Evolutionary conservation across 306 rosid species (phyloP).

Genomic region (Pterocarpus santalinus): DNA sequence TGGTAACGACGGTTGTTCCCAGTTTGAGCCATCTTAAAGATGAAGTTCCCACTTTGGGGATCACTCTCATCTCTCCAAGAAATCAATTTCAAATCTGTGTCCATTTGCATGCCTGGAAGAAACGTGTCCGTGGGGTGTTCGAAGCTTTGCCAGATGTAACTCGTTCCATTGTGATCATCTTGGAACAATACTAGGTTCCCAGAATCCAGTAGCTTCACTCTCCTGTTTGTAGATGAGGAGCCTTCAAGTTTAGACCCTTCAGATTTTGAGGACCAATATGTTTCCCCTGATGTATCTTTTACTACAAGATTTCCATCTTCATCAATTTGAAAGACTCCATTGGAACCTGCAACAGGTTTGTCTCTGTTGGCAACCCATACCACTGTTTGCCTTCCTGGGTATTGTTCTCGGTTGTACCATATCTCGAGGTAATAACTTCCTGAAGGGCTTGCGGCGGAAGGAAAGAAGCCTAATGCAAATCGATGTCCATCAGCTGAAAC

Average conservation of each 20-base stretch:
- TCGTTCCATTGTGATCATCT: not conserved
- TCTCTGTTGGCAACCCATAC: conserved; percentile 68
- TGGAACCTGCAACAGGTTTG: not conserved
- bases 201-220: conserved; percentile 49
- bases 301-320: conserved; percentile 49
- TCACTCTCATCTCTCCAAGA: conserved; percentile 36
- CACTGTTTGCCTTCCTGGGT: conserved; percentile 1
- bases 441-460: conserved; percentile 3
- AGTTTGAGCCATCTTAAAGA: not conserved
- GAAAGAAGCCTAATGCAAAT: conserved; percentile 57
- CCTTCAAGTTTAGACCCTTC: rapidly evolving
- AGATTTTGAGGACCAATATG: conserved; percentile 34
- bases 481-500: conserved; percentile 37
- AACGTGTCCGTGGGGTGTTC: conserved; percentile 59
- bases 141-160: conserved; percentile 61
- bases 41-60: conserved; percentile 29
- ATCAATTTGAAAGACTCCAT: conserved; percentile 38
- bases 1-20: conserved; percentile 4
- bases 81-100: not conserved
- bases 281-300: not conserved
- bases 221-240: not conserved
- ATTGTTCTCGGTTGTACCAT: conserved; percentile 11
- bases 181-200: conserved; percentile 56
- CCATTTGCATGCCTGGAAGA: conserved; percentile 59
- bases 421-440: conserved; percentile 56